These are phyloP conservation scores for Biscogniauxia mediterranea DNA, from an alignment of 2,329 filamentous ascomycete genomes.

Conservation along the genomic window DNA sequence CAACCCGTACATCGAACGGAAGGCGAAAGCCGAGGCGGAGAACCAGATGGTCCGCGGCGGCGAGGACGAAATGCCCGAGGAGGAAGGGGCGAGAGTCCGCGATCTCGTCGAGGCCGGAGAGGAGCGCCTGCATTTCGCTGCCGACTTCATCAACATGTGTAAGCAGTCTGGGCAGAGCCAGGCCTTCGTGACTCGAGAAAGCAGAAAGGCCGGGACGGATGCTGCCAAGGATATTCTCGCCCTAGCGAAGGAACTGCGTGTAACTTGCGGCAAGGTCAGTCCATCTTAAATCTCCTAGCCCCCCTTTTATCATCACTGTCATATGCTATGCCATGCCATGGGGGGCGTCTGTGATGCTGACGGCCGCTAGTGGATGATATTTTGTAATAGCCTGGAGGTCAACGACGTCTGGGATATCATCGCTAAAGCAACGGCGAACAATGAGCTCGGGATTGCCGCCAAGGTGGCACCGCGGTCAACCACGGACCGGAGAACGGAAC, in stretches of 20 bases:
- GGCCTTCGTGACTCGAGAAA: slow-evolving; percentile 41
- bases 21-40: slow-evolving; percentile 32
- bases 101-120: slow-evolving; percentile 53
- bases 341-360: not conserved
- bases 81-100: slow-evolving; percentile 43
- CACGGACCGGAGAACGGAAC: slow-evolving; percentile 40
- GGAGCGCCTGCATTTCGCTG: slow-evolving; percentile 47
- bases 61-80: slow-evolving; percentile 49
- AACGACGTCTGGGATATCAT: slow-evolving; percentile 65
- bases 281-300: not conserved
- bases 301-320: not conserved
- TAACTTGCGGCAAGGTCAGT: slow-evolving; percentile 65
- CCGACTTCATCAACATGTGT: slow-evolving; percentile 49
- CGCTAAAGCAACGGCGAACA: slow-evolving; percentile 63
- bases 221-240: slow-evolving; percentile 56
- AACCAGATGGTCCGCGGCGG: slow-evolving; percentile 42
- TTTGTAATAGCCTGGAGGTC: slow-evolving; percentile 53
- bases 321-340: not conserved
- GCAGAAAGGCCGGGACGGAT: slow-evolving; percentile 49
- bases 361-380: slow-evolving; percentile 66
- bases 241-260: slow-evolving; percentile 56
- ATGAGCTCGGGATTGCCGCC: slow-evolving; percentile 68
- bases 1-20: slow-evolving; percentile 56
- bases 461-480: slow-evolving; percentile 65
- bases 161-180: slow-evolving; percentile 35